A percentile compares a stretch with the other conserved stretches of the same genome.
phyloP scores from a whole-genome alignment of 1,284 basidiomycete species.

The Clitocybe nebularis region DNA sequence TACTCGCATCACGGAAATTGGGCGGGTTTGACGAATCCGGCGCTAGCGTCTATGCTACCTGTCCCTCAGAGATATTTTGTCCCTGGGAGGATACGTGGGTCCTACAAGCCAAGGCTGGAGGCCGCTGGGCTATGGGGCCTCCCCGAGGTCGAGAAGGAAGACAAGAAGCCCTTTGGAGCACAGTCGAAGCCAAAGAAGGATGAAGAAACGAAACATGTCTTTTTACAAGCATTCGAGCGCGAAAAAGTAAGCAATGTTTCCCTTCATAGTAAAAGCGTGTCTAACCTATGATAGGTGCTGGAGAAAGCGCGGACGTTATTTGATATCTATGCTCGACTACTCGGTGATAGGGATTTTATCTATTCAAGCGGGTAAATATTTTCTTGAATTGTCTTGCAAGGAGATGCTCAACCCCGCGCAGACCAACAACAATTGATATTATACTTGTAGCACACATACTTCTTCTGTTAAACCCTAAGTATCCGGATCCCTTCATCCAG shows the following conservation, averaged over 20 bases:
- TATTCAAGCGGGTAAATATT: conserved; percentile 38
- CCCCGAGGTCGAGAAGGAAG: conserved; percentile 39
- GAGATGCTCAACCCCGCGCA: conserved; percentile 22
- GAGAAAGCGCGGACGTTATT: conserved; percentile 56
- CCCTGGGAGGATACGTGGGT: conserved; percentile 55
- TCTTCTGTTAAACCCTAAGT: conserved; percentile 52
- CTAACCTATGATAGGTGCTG: conserved; percentile 39
- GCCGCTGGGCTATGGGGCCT: conserved; percentile 60
- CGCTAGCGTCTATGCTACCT: conserved; percentile 53
- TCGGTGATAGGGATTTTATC: conserved; percentile 51
- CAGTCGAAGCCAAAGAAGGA: conserved; percentile 23
- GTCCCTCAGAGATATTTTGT: conserved; percentile 72
- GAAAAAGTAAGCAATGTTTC: conserved; percentile 49
- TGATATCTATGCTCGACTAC: conserved; percentile 52
- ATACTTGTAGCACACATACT: conserved; percentile 65
- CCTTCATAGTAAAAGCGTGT: neutral
- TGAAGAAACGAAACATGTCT: conserved; percentile 32
- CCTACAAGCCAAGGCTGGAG: conserved; percentile 55
- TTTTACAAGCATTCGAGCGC: conserved; percentile 53
- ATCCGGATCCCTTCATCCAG: conserved; percentile 57
- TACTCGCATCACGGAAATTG: conserved; percentile 65
- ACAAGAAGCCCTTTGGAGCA: conserved; percentile 35
- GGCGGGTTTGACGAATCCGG: conserved; percentile 46
- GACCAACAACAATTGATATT: conserved; percentile 60
- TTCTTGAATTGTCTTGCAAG: conserved; percentile 5